Conservation (phyloP, 352 stramenopile species). For the Phytopythium mirpurense region DNA sequence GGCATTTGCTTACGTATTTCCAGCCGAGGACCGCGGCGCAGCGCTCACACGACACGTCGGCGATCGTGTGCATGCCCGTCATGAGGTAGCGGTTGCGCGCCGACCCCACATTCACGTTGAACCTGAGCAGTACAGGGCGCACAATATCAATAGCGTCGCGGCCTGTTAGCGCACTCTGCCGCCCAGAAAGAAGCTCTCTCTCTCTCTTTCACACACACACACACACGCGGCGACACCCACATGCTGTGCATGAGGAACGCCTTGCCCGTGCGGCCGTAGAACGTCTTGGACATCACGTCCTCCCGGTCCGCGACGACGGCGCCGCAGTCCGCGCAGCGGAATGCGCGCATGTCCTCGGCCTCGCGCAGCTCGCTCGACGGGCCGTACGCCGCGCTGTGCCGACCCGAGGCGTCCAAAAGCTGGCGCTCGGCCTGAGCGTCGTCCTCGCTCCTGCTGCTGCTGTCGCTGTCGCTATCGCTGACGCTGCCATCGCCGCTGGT, state of each 20-base stretch:
- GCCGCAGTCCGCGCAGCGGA: constrained; percentile 58
- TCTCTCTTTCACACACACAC: no score
- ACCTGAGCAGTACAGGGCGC: no score
- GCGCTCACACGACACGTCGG: constrained; percentile 54
- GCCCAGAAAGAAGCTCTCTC: no score
- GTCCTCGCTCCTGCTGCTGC: constrained; percentile 13
- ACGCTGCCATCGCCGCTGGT: constrained; percentile 8
- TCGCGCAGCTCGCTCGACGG: constrained; percentile 44
- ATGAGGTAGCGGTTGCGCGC: constrained; percentile 69
- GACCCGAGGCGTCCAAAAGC: no score
- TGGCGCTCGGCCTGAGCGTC: constrained; percentile 20
- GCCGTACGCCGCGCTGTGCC: constrained; percentile 16
- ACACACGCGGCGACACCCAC: no score
- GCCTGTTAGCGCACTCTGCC: no score
- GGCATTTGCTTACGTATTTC: constrained; percentile 83
- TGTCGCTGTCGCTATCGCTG: constrained; percentile 15
- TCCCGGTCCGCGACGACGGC: constrained; percentile 59
- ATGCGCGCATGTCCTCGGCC: constrained; percentile 40
- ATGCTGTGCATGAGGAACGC: constrained; percentile 78
- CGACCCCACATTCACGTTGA: constrained; percentile 54
- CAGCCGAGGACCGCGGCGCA: constrained; percentile 66
- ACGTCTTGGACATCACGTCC: constrained; percentile 74
- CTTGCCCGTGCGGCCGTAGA: constrained; percentile 72
- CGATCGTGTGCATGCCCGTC: constrained; percentile 78
- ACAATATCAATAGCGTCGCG: no score